A percentile compares a stretch with the other conserved stretches of the same genome.
Evolutionary conservation across 2,329 filamentous ascomycete genomes (phyloP).

Genomic region (Ophiostoma angusticollis): DNA sequence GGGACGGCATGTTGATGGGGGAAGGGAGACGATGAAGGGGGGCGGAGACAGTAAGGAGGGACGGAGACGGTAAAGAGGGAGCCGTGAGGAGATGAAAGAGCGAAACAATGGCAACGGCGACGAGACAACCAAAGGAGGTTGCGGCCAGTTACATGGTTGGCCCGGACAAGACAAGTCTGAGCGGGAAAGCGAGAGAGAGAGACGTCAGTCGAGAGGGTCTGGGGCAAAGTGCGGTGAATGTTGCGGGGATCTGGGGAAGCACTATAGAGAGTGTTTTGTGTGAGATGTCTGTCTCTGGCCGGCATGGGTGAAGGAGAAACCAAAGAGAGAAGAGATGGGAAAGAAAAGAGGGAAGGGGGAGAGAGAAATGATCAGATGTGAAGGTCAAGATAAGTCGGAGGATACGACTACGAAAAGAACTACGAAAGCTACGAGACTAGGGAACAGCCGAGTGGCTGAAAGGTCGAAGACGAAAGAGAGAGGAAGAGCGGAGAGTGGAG

Average conservation of each 20-base stretch:
- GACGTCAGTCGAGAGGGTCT: background rate
- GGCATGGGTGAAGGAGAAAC: too few species aligned
- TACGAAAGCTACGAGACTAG: constrained; percentile 2
- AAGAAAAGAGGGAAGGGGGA: background rate
- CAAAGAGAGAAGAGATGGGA: background rate
- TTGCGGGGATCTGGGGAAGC: background rate
- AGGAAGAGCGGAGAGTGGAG: background rate
- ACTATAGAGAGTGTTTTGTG: background rate
- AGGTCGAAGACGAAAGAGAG: background rate
- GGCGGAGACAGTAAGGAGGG: background rate
- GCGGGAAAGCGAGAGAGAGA: background rate
- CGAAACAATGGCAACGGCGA: too few species aligned
- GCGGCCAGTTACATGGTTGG: too few species aligned
- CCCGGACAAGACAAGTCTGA: background rate
- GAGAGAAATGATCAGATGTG: too few species aligned
- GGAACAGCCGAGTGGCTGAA: constrained; percentile 7
- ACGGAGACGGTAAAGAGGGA: constrained; percentile 1
- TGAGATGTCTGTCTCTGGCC: too few species aligned
- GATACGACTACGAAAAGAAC: background rate
- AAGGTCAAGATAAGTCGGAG: background rate
- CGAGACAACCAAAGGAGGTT: too few species aligned
- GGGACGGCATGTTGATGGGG: constrained; percentile 26
- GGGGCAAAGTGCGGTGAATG: background rate
- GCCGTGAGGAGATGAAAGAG: background rate
- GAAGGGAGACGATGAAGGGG: background rate